Percentiles rank a stretch among this genome's conserved stretches.
These are phyloP conservation scores for Microbotryum silenes-acaulis DNA, from an alignment of 1,284 basidiomycete genomes.

Conservation along the genomic window DNA sequence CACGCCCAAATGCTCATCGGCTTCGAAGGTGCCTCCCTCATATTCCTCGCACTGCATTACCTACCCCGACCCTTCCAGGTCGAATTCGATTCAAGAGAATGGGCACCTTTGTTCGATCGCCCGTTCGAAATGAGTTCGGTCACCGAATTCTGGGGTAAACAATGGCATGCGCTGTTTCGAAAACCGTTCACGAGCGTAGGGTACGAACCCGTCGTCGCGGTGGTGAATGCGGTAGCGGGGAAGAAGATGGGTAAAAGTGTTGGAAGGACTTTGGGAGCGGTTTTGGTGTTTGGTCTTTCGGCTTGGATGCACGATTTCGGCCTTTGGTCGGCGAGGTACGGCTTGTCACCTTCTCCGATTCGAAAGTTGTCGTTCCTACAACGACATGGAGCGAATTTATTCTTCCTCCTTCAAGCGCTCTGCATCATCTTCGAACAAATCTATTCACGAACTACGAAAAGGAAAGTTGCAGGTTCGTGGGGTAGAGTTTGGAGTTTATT, in stretches of 20 bases:
- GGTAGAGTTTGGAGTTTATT: background rate
- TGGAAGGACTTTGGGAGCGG: conserved; percentile 5
- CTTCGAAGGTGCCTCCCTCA: conserved; percentile 6
- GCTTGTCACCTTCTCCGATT: too few species aligned
- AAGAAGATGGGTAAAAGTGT: conserved; percentile 3
- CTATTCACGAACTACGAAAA: too few species aligned
- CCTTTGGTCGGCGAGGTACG: too few species aligned
- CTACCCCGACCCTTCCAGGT: background rate
- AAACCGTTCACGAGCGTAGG: conserved; percentile 13
- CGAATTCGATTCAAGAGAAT: conserved; percentile 18
- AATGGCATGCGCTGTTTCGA: conserved; percentile 17
- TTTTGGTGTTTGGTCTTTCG: conserved; percentile 10
- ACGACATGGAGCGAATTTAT: too few species aligned
- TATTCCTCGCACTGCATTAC: background rate
- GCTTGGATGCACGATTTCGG: conserved; percentile 26
- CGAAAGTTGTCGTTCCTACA: too few species aligned
- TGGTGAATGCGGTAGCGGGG: background rate
- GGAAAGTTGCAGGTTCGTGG: too few species aligned
- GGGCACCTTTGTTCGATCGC: conserved; percentile 12
- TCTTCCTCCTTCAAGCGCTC: too few species aligned
- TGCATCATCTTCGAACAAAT: too few species aligned
- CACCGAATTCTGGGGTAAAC: conserved; percentile 13
- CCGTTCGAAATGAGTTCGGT: conserved; percentile 16
- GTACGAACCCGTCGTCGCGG: conserved; percentile 4
- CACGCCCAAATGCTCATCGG: conserved; percentile 25